Base-by-base conservation (phyloP, 1,284 basidiomycete species). In the Tetrapyrgos nigripes region DNA sequence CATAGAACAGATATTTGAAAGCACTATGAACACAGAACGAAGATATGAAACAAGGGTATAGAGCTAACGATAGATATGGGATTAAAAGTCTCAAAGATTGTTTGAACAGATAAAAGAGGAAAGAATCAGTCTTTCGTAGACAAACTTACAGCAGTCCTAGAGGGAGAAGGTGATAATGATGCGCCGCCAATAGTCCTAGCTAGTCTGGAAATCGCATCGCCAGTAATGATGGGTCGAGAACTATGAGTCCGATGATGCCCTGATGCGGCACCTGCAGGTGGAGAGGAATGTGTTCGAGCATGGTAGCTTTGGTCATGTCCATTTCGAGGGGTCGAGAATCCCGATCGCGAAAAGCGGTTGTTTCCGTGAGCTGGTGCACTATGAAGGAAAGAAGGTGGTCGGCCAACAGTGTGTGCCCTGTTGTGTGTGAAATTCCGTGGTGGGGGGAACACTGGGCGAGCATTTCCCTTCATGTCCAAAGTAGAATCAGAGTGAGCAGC, bases 211-310 rank as follows among this genome's bases (percentile, higher is more conserved):
- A 90, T 80, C 2, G 88, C 89, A 53, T 85, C 87, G 14, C 78
- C 84, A 6, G 86, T 88, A 64, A 92, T 81, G 44, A 91, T 79
- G 19, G 89, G 89, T 9, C 89, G 81, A n/a, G 79, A 74, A 23
- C 75, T 62, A 64, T 86, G 82, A 21, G 71, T 57, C 33, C 83
- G 82, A 33, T 78, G 70, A 52, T 66, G 70, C 27, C 59, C 66
- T 19, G 58, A 59, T 43, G 66, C 55, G 29, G 67, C 68, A 23
- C 73, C 74, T 0, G 75, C 67, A 52, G 86, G 83, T n/a, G 87
- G 85, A 14, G 87, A 80, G 0, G 89, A 90, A 63, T 86, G 87
- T 46, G 84, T 87, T 35, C 88, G 82, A 13, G 77, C 69, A 67
- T 89, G 86, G 23, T 70, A 55, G 40, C 57, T 61, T 10, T 19